Base-by-base conservation (phyloP, 805 yeast species). In the Schwanniomyces pseudopolymorphus region DNA sequence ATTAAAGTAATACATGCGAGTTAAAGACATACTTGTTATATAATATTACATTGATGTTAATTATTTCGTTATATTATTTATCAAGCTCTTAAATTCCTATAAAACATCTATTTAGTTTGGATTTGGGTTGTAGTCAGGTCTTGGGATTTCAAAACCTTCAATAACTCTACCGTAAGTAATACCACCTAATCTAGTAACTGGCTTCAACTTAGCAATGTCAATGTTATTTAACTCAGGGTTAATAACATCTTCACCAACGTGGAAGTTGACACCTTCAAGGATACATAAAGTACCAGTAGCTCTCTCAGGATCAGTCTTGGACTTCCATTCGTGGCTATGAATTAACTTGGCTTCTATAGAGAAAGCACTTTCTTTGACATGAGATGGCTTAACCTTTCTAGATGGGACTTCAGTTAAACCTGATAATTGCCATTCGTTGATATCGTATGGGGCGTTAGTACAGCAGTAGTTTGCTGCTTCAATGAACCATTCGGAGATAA, bases 291-390 rank as follows among this genome's bases (percentile, higher is more conserved):
- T 64, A 2, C 80, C 78, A 2, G 77, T 62, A 3, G 55, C 55
- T 27, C 47, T 59, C 1, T 51, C 45, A 1, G 77, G 72, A 40
- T 68, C 68, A 4, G 40, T 39, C 45, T 68, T 71, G 3, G 84
- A 73, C n/a, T 50, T 61, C 74, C 78, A 76, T 8, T 74, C 73
- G 49, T 77, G 78, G 4, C 57, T 48, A 37, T 67, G 65, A n/a
- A 78, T 48, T 33, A 81, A 61, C 55, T 76, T 80, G 31, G 75
- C 79, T 59, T 83, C 88, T 9, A 83, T 54, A 6, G 82, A 74
- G 55, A 83, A 80, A 5, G 81, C 84, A 41, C 81, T 72, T 50
- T 83, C 87, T 0, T 79, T 81, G 5, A 83, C 87, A 53, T 76
- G 80, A 6, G 79, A 70, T 0, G 86, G 76, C 42, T 67, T 72